phyloP scores from a whole-genome alignment of 441 rosid species.

The Arabidopsis hybrid region DNA sequence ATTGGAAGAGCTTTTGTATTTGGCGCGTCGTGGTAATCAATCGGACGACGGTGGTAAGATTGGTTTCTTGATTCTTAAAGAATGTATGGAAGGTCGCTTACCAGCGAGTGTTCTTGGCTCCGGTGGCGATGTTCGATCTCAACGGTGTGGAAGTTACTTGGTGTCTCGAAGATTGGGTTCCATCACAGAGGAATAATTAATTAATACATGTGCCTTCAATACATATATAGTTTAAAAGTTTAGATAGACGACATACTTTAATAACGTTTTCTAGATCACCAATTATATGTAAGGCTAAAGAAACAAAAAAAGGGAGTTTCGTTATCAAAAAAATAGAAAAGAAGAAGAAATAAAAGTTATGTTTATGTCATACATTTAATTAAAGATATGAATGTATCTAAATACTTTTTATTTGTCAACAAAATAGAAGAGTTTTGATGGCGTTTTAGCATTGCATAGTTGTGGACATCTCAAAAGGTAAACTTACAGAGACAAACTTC shows the following conservation, averaged over 20 bases:
- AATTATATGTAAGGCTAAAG: neutral
- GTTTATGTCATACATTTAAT: neutral
- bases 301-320: neutral
- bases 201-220: neutral
- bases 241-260: neutral
- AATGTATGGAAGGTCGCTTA: slow-evolving; percentile 42
- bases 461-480: neutral
- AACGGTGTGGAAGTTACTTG: slow-evolving; percentile 30
- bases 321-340: neutral
- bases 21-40: slow-evolving; percentile 23
- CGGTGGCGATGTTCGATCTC: slow-evolving; percentile 29
- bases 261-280: slow-evolving; percentile 5
- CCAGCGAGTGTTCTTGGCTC: slow-evolving; percentile 28
- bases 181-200: slow-evolving; percentile 37
- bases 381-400: neutral
- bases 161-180: slow-evolving; percentile 31
- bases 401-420: neutral
- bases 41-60: slow-evolving; percentile 21
- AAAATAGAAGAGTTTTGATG: neutral
- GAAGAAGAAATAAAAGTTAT: neutral
- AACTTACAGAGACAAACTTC: neutral
- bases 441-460: neutral
- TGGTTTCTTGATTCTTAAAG: slow-evolving; percentile 41
- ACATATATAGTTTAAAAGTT: neutral
- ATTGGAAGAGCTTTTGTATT: slow-evolving; percentile 33